Percentiles rank a stretch among this genome's conserved stretches.
Evolutionary conservation across 148 eudicot species (phyloP).

Genomic region (Rhododendron vialii): DNA sequence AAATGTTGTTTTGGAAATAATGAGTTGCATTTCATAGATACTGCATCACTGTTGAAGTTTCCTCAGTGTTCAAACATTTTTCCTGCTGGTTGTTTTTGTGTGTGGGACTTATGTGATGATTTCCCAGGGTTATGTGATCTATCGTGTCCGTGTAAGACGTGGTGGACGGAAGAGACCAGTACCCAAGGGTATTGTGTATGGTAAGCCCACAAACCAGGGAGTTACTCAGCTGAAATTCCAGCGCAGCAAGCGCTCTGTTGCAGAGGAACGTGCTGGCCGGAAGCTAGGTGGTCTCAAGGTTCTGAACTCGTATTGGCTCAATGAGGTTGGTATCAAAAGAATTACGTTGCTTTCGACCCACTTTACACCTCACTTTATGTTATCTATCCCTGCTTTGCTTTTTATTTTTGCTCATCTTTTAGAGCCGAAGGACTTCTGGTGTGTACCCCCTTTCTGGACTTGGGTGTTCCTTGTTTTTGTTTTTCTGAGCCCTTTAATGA

Average conservation of each 20-base stretch:
- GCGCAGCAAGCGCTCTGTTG: conserved; percentile 45
- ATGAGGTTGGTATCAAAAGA: conserved; percentile 25
- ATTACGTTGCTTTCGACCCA: background rate
- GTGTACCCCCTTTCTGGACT: background rate
- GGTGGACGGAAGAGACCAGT: conserved; percentile 44
- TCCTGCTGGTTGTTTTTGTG: background rate
- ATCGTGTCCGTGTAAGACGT: conserved; percentile 37
- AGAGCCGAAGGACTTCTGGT: background rate
- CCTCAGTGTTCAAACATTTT: background rate
- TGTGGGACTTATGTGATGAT: background rate
- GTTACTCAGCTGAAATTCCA: conserved; percentile 42
- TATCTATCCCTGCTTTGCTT: background rate
- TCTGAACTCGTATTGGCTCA: conserved; percentile 46
- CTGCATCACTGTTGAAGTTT: background rate
- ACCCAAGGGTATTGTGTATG: conserved; percentile 41
- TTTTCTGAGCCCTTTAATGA: background rate
- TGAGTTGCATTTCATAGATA: background rate
- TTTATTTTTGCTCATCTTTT: background rate
- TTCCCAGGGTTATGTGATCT: conserved; percentile 28
- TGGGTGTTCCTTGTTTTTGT: background rate
- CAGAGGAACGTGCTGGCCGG: conserved; percentile 42
- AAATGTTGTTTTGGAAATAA: background rate
- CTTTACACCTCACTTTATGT: background rate
- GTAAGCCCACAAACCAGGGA: conserved; percentile 41
- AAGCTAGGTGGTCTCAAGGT: conserved; percentile 37